Percentiles rank a stretch among this genome's conserved stretches.
phyloP scores from a whole-genome alignment of 2,329 filamentous ascomycete species.

The Arthroderma sp. region DNA sequence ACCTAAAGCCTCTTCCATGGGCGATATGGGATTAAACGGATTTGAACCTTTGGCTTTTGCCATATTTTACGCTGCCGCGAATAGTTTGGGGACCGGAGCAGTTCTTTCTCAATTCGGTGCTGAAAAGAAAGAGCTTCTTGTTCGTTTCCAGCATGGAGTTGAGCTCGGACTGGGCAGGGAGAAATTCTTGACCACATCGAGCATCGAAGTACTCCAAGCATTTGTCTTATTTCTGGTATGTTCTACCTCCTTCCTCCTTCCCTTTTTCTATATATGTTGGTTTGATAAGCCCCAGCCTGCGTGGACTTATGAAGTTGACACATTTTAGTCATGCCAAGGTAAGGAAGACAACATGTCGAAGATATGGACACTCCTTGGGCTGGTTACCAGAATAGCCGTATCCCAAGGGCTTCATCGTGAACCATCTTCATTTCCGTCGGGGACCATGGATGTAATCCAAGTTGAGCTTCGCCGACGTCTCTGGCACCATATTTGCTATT shows the following conservation, averaged over 20 bases:
- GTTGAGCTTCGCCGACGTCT: conserved; percentile 7
- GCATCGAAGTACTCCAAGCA: neutral
- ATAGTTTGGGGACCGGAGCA: neutral
- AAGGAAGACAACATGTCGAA: conserved; percentile 9
- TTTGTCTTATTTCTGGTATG: neutral
- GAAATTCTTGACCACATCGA: neutral
- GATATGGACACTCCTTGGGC: conserved; percentile 7
- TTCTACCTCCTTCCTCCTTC: neutral
- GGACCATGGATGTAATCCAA: conserved; percentile 8
- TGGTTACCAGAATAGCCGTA: conserved; percentile 8
- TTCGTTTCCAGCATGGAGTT: neutral
- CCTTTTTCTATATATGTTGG: neutral
- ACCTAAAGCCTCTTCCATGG: too few species aligned
- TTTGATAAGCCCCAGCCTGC: neutral
- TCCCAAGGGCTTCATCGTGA: conserved; percentile 9
- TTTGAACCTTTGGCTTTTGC: neutral
- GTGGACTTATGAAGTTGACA: too few species aligned
- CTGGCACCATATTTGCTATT: conserved; percentile 9
- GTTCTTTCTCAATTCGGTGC: neutral
- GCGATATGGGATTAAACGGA: neutral
- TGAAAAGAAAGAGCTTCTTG: neutral
- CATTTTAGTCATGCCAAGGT: conserved; percentile 6
- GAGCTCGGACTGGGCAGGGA: neutral
- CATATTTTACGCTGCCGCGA: neutral
- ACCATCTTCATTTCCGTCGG: conserved; percentile 8